Evolutionary conservation across 2,329 filamentous ascomycete genomes (phyloP), one percentile per base, ranked within the genome.

Genomic region (Sporothrix inflata): DNA sequence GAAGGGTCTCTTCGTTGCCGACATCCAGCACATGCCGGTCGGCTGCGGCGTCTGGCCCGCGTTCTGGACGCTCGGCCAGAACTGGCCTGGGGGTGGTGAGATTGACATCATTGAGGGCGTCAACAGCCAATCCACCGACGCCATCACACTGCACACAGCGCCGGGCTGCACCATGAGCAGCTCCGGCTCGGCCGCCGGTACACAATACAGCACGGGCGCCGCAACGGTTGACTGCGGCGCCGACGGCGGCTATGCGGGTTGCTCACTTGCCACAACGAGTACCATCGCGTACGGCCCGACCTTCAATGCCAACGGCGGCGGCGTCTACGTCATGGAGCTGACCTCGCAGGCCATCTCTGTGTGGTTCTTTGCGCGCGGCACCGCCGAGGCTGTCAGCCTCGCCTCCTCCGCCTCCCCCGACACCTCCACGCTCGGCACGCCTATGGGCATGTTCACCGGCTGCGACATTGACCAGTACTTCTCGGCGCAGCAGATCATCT

Each of bases 101-200:
- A 92, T 95, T 77, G 92, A 95, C 79, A 91, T 94, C 77, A 88
- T 94, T 76, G 92, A 94, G 82, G 92, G 91, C 49, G 90, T 94
- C 76, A 92, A 93, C 82, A 82, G 84, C 27, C 86, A 89, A 74
- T 79, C 82, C 2, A 81, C 84, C 73, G 88, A 92, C 79, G 81
- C 85, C 61, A 84, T 94, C 81, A 90, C 91, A 45, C 85, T 96
- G 19, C 90, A 93, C 83, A 93, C 92, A 1, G 80, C 81, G 11
- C 75, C 83, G 3, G 87, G 87, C 63, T 94, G 92, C 83, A 80
- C 79, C 34, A 86, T 92, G 77, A 78, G 79, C 75, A 85, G 84
- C 77, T 79, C 80, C 4, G 87, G 85, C 68, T 81, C 84, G 14
- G 80, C 85, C 55, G 77, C 82, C 4, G 83, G 85, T 72, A 83